Evolutionary conservation across 116 monocot species (phyloP).

Genomic region (Papilionanthe hybrid): DNA sequence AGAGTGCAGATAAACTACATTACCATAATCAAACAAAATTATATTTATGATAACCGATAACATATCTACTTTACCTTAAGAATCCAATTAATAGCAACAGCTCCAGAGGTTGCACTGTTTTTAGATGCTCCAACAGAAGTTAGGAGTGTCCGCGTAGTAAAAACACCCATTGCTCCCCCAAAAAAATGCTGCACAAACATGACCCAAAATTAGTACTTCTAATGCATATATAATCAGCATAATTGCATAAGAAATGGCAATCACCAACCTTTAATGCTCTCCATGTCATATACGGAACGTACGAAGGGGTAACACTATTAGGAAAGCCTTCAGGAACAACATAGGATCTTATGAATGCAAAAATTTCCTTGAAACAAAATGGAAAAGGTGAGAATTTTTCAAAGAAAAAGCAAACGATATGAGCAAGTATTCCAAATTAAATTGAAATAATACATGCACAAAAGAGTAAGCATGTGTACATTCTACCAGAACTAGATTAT

Average conservation of each 20-base stretch:
- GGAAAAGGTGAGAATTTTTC: not conserved
- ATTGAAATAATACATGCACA: not conserved
- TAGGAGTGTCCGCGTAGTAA: slow-evolving; percentile 79
- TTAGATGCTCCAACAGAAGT: slow-evolving; percentile 84
- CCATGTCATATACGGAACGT: slow-evolving; percentile 99
- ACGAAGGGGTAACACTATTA: slow-evolving; percentile 94
- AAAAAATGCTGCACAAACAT: slow-evolving; percentile 76
- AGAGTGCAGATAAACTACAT: not conserved
- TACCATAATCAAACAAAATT: not conserved
- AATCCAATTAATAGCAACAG: slow-evolving; percentile 99
- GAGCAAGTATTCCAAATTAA: not conserved
- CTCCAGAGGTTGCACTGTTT: slow-evolving; percentile 65
- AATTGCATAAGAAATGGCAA: not conserved
- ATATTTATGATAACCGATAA: not conserved
- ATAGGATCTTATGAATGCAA: slow-evolving; percentile 89
- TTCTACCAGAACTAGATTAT: not conserved
- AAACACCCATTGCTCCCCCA: slow-evolving; percentile 99
- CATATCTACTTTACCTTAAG: slow-evolving; percentile 59
- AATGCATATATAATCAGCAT: not conserved
- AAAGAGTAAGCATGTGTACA: not conserved
- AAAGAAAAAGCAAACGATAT: not conserved
- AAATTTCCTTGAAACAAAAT: slow-evolving; percentile 47
- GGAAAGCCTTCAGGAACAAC: slow-evolving; percentile 98
- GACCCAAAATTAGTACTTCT: not conserved
- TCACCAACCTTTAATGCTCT: slow-evolving; percentile 85